Base-by-base conservation (phyloP, 345 rosid genomes). In the Capsella bursapastoris region DNA sequence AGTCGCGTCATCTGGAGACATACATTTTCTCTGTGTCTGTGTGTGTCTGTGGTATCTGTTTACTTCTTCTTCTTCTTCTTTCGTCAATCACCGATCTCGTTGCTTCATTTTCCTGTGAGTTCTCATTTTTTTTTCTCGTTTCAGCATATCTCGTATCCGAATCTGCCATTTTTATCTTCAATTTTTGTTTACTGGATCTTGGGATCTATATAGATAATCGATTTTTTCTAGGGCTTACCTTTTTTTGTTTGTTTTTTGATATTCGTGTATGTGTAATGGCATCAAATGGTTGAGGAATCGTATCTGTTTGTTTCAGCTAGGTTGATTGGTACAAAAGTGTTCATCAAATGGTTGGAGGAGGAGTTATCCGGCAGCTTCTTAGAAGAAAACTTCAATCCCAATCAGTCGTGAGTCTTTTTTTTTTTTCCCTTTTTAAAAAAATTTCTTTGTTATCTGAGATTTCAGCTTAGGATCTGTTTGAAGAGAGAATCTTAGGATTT, bases 331-430 rank as follows among this genome's bases (percentile, higher is more conserved):
- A 45, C 63, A n/a, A 63, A n/a, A 43, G 51, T 8, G 50, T 76
- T 76, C 8, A 47, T 47, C 45, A 79, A 86, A 93, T 93, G 97
- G 90, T 83, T 86, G 97, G 98, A 78, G 97, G 94, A 73, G 89
- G 94, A 71, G 78, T 91, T 57, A 89, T 88, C 83, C 89, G 73
- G 79, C 97, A 81, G 83, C 93, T 90, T 78, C 82, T 93, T 44
- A 85, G 90, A 81, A 85, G 88, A 82, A 89, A 86, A 69, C 82
- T 89, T 77, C 93, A 83, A 48, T 85, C 84, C 44, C 85, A 83
- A 57, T 78, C 87, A 27, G 47, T 83, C 18, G 97, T 93, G 82
- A 87, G 84, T 12, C 71, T 22, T 18, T 15, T 13, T 43, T 47
- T 18, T 18, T 18, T 18, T 18, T 18, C 18, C 18, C 18, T 18